Base-by-base conservation (phyloP, 495 filamentous ascomycete species). In the Oleoguttula mirabilis region DNA sequence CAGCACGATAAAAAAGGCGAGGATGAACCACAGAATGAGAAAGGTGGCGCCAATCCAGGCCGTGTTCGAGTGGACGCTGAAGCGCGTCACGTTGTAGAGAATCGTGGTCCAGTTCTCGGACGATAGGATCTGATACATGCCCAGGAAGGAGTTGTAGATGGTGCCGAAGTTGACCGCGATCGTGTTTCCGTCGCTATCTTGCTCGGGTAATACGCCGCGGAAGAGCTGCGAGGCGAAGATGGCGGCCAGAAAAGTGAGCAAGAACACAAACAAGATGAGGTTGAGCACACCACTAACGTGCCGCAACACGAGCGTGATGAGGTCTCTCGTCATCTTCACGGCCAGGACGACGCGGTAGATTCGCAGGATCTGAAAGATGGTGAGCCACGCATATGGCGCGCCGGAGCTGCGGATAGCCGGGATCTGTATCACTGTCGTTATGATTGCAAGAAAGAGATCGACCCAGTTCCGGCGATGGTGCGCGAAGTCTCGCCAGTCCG, bases 111-210 rank as follows among this genome's bases (percentile, higher is more conserved):
- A 99, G 56, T 93, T 83, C 56, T 99, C 90, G 50, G 86, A 95
- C 17, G 90, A 94, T n/a, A 99, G 67, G 21, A 99, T 75, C 57
- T 93, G 84, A 55, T 99, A 99, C 90, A 99, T 99, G 41, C 87
- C 90, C 15, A 96, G 71, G 51, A 95, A 99, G 0, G 86, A 80
- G 51, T 95, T 95, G 62, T 82, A 99, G 23, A 95, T 88, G 25
- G 84, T 82, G 51, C 72, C 72, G 61, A 99, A 99, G 1, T 83
- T 80, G 45, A 88, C 73, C 30, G 68, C 65, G 50, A 80, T 71
- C 0, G 58, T 55, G 5, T 75, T 62, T 0, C 73, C 80, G 1
- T 64, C 49, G n/a, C 62, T 56, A 43, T 88, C 73, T 11, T 61
- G 30, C 11, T 55, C 30, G 3, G 82, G 79, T 10, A 99, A 69